phyloP scores from a whole-genome alignment of 169 alveolate species.

The Eimeria praecox region DNA sequence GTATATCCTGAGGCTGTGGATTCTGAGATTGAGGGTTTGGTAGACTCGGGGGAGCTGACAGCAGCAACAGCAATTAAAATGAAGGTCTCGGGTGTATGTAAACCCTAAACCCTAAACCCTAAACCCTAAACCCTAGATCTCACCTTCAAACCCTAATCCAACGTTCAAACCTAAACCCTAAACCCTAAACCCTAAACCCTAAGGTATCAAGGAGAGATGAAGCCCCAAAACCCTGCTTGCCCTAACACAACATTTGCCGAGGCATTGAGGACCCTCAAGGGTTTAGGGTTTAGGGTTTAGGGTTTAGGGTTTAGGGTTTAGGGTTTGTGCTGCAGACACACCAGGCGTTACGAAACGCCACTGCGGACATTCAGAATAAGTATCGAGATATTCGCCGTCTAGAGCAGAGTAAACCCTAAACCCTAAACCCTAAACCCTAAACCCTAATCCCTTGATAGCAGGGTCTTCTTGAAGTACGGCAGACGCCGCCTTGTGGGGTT shows the following conservation, averaged over 20 bases:
- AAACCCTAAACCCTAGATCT: neutral
- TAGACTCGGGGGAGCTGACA: constrained; percentile 83
- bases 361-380: constrained; percentile 88
- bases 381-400: constrained; percentile 88
- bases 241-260: neutral
- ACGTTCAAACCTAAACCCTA: neutral
- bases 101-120: constrained; percentile 28
- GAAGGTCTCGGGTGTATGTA: constrained; percentile 87
- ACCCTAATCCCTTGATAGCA: neutral
- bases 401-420: constrained; percentile 84
- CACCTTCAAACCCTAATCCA: neutral
- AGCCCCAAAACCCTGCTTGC: neutral
- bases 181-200: constrained; percentile 31
- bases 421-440: constrained; percentile 25
- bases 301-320: constrained; percentile 22
- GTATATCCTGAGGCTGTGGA: constrained; percentile 86
- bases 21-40: constrained; percentile 75
- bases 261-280: neutral
- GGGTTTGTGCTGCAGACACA: constrained; percentile 85
- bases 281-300: neutral
- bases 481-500: too few species aligned
- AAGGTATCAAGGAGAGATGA: neutral
- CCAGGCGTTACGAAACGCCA: constrained; percentile 87
- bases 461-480: too few species aligned
- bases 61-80: constrained; percentile 82